Percentiles rank a stretch among this genome's conserved stretches.
Evolutionary conservation across 805 yeast genomes (phyloP).

Genomic region (Jamesozyma jinghongensis): DNA sequence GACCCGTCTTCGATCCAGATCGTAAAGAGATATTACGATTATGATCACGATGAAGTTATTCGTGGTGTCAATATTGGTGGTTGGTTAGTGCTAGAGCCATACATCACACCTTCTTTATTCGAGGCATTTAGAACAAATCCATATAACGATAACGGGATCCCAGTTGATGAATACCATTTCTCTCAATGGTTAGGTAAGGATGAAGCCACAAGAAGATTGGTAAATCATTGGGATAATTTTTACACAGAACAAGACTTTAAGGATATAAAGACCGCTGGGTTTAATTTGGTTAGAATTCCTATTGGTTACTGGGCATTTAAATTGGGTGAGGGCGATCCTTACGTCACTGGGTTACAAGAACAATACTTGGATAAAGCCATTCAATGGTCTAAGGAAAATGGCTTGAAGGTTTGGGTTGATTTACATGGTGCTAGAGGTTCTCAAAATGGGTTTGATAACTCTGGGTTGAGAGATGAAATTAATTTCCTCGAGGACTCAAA

Average conservation of each 20-base stretch:
- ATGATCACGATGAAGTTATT: slow-evolving; percentile 11
- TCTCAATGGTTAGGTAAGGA: slow-evolving; percentile 52
- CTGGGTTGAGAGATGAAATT: slow-evolving; percentile 64
- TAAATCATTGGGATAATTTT: slow-evolving; percentile 72
- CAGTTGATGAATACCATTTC: slow-evolving; percentile 78
- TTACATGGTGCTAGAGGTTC: slow-evolving; percentile 96
- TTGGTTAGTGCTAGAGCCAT: slow-evolving; percentile 84
- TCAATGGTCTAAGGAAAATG: slow-evolving; percentile 56
- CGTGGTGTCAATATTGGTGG: slow-evolving; percentile 81
- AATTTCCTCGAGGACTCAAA: slow-evolving; percentile 46
- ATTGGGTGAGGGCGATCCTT: slow-evolving; percentile 56
- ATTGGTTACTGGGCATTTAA: slow-evolving; percentile 92
- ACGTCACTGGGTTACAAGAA: slow-evolving; percentile 67
- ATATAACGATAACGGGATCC: slow-evolving; percentile 36
- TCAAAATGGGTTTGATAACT: slow-evolving; percentile 93
- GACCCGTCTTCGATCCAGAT: slow-evolving; percentile 10
- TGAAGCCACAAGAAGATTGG: slow-evolving; percentile 42
- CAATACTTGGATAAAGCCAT: slow-evolving; percentile 67
- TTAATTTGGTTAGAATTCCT: slow-evolving; percentile 84
- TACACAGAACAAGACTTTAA: slow-evolving; percentile 63
- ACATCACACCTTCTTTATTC: slow-evolving; percentile 73
- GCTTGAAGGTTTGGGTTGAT: slow-evolving; percentile 79
- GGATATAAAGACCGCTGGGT: slow-evolving; percentile 50
- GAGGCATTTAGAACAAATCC: slow-evolving; percentile 36
- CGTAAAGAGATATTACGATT: slow-evolving; percentile 20